phyloP scores from a whole-genome alignment of 192 early-diverging fungal genomes.

The Coemansia erecta region DNA sequence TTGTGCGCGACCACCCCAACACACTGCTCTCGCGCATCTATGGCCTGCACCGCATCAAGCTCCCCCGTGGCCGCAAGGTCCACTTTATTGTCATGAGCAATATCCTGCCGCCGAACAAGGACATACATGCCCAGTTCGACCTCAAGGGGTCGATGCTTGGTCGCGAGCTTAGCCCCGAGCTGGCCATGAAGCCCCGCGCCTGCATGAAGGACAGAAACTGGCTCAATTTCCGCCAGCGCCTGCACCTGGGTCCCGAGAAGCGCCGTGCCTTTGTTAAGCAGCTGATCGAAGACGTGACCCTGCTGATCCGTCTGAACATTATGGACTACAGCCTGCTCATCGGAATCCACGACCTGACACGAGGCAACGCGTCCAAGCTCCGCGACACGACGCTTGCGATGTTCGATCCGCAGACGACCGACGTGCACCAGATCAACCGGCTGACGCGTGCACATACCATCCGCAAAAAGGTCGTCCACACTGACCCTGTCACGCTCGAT shows the following conservation, averaged over 20 bases:
- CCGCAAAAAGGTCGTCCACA: conserved; percentile 53
- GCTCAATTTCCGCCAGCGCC: conserved; percentile 66
- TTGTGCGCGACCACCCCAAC: conserved; percentile 84
- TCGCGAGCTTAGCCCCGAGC: conserved; percentile 73
- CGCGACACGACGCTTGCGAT: conserved; percentile 88
- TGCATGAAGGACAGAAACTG: conserved; percentile 98
- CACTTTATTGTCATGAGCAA: conserved; percentile 99
- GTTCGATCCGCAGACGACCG: conserved; percentile 65
- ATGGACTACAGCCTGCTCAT: conserved; percentile 99
- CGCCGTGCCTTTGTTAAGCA: conserved; percentile 78
- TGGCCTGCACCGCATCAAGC: conserved; percentile 93
- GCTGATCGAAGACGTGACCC: conserved; percentile 79
- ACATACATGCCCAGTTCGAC: conserved; percentile 96
- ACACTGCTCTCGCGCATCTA: conserved; percentile 93
- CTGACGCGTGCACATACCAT: conserved; percentile 53
- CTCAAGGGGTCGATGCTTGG: conserved; percentile 94
- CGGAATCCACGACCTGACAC: conserved; percentile 83
- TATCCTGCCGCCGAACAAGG: conserved; percentile 93
- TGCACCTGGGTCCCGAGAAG: conserved; percentile 84
- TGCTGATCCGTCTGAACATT: conserved; percentile 76
- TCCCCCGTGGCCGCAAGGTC: conserved; percentile 88
- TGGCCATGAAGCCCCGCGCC: conserved; percentile 76
- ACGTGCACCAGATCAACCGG: conserved; percentile 44
- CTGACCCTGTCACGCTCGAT: conserved; percentile 51
- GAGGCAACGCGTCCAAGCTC: conserved; percentile 85